Evolutionary conservation across 1,284 basidiomycete species (phyloP).

Genomic region (Gomphus bonarii): DNA sequence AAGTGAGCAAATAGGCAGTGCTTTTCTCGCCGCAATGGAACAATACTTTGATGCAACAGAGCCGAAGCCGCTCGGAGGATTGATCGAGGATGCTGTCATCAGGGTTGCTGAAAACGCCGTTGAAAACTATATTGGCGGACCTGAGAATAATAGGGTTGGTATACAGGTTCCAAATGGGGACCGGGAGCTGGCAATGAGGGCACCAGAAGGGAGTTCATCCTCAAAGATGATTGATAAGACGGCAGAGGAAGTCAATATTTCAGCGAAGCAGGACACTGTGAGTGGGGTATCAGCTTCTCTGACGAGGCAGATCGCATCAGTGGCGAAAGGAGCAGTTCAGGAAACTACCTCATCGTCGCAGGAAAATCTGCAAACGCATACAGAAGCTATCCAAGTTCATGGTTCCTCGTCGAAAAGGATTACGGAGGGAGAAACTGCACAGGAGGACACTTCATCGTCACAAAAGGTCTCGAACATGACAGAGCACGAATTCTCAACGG

Average conservation of each 20-base stretch:
- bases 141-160: background rate
- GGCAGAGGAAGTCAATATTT: background rate
- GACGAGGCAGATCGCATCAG: too few relatives aligned
- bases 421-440: background rate
- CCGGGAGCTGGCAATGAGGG: background rate
- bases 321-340: too few relatives aligned
- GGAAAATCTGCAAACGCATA: too few relatives aligned
- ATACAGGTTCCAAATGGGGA: background rate
- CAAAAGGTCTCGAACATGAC: too few relatives aligned
- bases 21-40: background rate
- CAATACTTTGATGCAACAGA: background rate
- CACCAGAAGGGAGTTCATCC: background rate
- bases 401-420: background rate
- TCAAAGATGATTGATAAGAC: background rate
- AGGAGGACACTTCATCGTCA: background rate
- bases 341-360: too few relatives aligned
- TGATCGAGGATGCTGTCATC: background rate
- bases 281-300: too few relatives aligned
- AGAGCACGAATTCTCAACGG: too few relatives aligned
- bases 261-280: background rate
- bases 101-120: background rate
- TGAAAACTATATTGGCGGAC: background rate
- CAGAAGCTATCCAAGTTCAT: too few relatives aligned
- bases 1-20: background rate
- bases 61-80: background rate